A percentile compares a stretch with the other conserved stretches of the same genome.
phyloP scores from a whole-genome alignment of 2,329 filamentous ascomycete genomes.

The Emmonsia crescens region DNA sequence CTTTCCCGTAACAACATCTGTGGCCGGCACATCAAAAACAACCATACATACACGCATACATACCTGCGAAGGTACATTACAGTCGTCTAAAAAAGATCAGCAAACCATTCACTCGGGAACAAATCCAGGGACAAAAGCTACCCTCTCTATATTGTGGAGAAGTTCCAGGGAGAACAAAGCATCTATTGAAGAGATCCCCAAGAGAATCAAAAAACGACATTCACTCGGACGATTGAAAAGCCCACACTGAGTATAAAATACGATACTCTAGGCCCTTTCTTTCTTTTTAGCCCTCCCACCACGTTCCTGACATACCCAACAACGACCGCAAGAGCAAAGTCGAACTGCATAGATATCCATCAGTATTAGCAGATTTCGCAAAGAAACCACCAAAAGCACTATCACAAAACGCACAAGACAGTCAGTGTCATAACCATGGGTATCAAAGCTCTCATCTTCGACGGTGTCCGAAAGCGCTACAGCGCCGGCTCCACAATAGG shows the following conservation, averaged over 20 bases:
- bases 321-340: background rate
- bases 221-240: background rate
- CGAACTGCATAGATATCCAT: background rate
- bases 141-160: background rate
- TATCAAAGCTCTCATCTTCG: conserved; percentile 14
- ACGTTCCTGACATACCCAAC: background rate
- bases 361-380: background rate
- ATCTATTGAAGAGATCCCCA: background rate
- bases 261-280: background rate
- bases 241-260: background rate
- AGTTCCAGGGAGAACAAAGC: background rate
- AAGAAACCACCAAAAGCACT: background rate
- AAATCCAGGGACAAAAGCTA: background rate
- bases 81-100: background rate
- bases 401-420: background rate
- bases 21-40: background rate
- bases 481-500: conserved; percentile 11
- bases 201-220: background rate
- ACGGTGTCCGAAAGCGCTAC: conserved; percentile 14
- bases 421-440: conserved; percentile 1
- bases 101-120: background rate
- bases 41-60: background rate
- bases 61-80: background rate
- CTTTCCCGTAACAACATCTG: background rate
- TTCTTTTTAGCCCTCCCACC: background rate